Percentiles rank a stretch among this genome's conserved stretches.
phyloP scores from a whole-genome alignment of 2,329 filamentous ascomycete genomes.

The Calonectria hongkongensis region DNA sequence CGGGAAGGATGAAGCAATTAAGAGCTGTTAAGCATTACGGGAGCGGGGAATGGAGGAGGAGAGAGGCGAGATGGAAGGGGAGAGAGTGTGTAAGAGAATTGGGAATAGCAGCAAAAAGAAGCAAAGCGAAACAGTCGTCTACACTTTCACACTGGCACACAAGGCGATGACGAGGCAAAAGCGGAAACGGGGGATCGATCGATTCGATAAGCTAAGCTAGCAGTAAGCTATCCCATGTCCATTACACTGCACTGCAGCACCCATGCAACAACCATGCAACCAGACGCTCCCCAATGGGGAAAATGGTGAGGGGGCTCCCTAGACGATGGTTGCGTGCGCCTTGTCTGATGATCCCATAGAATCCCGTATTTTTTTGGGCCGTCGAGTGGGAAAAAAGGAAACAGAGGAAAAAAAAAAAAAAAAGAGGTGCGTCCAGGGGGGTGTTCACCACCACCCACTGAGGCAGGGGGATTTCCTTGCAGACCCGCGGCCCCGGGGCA shows the following conservation, averaged over 20 bases:
- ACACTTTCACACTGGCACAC: conserved; percentile 9
- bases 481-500: conserved; percentile 2
- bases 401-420: neutral
- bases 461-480: neutral
- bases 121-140: conserved; percentile 21
- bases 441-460: neutral
- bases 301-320: conserved; percentile 14
- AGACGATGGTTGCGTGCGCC: conserved; percentile 37
- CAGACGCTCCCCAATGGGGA: conserved; percentile 4
- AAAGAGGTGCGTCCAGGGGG: neutral
- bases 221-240: conserved; percentile 31
- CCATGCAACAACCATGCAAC: conserved; percentile 27
- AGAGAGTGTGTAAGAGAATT: conserved; percentile 26
- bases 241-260: conserved; percentile 24
- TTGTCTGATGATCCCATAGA: conserved; percentile 37
- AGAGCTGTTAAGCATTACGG: conserved; percentile 45
- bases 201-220: conserved; percentile 34
- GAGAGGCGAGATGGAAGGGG: conserved; percentile 39
- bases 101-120: conserved; percentile 31
- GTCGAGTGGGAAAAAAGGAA: neutral
- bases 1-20: conserved; percentile 45
- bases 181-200: conserved; percentile 31
- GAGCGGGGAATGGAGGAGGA: conserved; percentile 37
- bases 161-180: conserved; percentile 33
- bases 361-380: conserved; percentile 34